phyloP scores from a whole-genome alignment of 768 basidiomycete genomes.

The Lactifluus hygrophoroides region DNA sequence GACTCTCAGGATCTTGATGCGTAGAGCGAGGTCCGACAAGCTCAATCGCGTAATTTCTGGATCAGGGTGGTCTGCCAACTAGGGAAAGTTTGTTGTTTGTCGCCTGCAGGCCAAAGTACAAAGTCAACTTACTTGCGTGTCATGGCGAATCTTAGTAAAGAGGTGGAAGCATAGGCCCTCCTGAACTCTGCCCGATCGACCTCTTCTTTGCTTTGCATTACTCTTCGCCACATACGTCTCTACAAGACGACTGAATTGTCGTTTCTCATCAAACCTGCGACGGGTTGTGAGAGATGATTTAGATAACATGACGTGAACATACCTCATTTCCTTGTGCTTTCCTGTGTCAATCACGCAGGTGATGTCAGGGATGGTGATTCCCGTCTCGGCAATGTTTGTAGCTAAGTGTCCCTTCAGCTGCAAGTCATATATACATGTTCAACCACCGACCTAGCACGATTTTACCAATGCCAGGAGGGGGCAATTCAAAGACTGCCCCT shows the following conservation, averaged over 20 bases:
- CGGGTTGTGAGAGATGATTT: conserved; percentile 5
- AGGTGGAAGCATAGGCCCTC: conserved; percentile 90
- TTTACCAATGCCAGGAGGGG: conserved; percentile 72
- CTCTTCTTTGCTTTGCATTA: conserved; percentile 84
- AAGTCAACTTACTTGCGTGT: conserved; percentile 48
- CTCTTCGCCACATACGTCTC: conserved; percentile 89
- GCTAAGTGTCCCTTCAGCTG: conserved; percentile 35
- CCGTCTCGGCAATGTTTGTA: conserved; percentile 93
- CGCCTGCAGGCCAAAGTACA: background rate
- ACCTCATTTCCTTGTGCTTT: conserved; percentile 92
- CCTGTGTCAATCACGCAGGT: conserved; percentile 94
- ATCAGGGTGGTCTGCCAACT: conserved; percentile 86
- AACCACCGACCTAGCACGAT: conserved; percentile 76
- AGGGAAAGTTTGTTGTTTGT: background rate
- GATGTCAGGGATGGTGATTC: conserved; percentile 96
- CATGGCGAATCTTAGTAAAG: conserved; percentile 82
- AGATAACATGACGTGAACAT: background rate
- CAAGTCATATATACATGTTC: conserved; percentile 1
- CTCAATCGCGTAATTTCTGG: conserved; percentile 95
- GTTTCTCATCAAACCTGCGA: conserved; percentile 87
- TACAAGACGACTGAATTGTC: conserved; percentile 84
- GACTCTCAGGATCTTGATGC: conserved; percentile 91
- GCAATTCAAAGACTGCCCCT: conserved; percentile 82
- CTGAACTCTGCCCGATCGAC: conserved; percentile 87
- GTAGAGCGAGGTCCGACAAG: conserved; percentile 81